A percentile compares a stretch with the other conserved stretches of the same genome.
Conservation (phyloP, 2,329 filamentous ascomycete species). For the Fusarium veterinarium region DNA sequence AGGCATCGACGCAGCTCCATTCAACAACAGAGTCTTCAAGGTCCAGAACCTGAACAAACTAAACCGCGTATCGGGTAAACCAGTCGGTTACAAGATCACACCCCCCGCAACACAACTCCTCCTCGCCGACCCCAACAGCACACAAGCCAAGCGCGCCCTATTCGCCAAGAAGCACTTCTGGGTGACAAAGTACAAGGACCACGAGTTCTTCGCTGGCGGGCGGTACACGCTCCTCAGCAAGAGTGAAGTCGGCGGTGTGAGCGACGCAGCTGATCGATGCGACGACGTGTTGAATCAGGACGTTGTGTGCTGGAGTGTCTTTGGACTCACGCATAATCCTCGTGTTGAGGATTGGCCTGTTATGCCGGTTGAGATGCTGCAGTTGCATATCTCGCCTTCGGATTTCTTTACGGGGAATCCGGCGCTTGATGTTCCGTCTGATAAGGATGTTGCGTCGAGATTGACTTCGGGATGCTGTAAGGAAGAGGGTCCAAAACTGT, state of each 20-base stretch:
- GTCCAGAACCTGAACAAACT: slow-evolving; percentile 57
- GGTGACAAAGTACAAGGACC: slow-evolving; percentile 59
- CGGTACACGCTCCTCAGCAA: slow-evolving; percentile 50
- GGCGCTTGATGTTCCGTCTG: slow-evolving; percentile 10
- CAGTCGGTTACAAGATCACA: slow-evolving; percentile 61
- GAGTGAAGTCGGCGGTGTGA: slow-evolving; percentile 4
- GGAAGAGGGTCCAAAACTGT: slow-evolving; percentile 2
- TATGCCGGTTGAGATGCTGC: slow-evolving; percentile 18
- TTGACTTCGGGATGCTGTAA: slow-evolving; percentile 11
- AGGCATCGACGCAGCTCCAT: slow-evolving; percentile 62
- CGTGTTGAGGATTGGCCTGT: slow-evolving; percentile 15
- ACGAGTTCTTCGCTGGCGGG: slow-evolving; percentile 59
- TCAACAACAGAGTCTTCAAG: slow-evolving; percentile 62
- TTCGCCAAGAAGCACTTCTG: slow-evolving; percentile 59
- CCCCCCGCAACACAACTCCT: slow-evolving; percentile 53
- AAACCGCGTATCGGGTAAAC: slow-evolving; percentile 58
- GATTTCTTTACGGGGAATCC: slow-evolving; percentile 15
- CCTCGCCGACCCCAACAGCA: slow-evolving; percentile 55
- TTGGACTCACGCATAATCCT: slow-evolving; percentile 14
- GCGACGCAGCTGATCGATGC: slow-evolving; percentile 6
- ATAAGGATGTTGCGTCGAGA: slow-evolving; percentile 15
- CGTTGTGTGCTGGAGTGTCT: slow-evolving; percentile 18
- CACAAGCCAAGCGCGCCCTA: slow-evolving; percentile 54
- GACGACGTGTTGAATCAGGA: slow-evolving; percentile 22
- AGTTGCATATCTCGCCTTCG: slow-evolving; percentile 7